phyloP scores from a whole-genome alignment of 202 grass and related monocot genomes.

The Bolboschoenoplectus hybrid region DNA sequence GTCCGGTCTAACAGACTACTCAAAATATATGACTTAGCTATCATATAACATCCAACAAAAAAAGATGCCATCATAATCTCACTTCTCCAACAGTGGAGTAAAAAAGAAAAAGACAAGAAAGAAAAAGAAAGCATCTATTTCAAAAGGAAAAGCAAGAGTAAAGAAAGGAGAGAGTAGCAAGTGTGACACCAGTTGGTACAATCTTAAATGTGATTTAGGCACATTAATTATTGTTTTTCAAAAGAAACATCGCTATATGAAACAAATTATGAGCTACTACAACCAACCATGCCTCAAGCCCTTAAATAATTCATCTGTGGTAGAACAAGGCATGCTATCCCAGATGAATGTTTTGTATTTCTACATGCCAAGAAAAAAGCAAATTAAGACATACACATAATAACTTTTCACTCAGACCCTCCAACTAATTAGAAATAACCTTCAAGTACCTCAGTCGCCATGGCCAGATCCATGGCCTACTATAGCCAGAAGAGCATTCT shows the following conservation, averaged over 20 bases:
- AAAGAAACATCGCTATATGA: conserved; percentile 34
- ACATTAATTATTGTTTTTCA: conserved; percentile 38
- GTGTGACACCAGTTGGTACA: conserved; percentile 32
- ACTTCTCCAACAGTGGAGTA: background rate
- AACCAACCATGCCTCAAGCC: conserved; percentile 19
- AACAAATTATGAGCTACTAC: conserved; percentile 35
- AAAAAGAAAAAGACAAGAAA: conserved; percentile 26
- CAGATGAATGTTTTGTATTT: conserved; percentile 23
- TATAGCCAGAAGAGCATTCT: conserved; percentile 42
- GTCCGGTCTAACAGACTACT: conserved; percentile 23
- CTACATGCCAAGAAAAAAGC: conserved; percentile 24
- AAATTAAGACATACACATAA: conserved; percentile 29
- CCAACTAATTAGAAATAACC: conserved; percentile 34
- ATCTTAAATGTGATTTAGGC: conserved; percentile 33
- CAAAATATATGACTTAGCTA: background rate
- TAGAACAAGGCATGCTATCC: conserved; percentile 33
- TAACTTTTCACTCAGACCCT: conserved; percentile 20
- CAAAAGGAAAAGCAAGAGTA: conserved; percentile 17
- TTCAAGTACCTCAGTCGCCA: conserved; percentile 37
- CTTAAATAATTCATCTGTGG: conserved; percentile 27
- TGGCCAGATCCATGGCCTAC: conserved; percentile 46
- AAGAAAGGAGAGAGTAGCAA: conserved; percentile 20
- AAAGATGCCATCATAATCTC: conserved; percentile 18
- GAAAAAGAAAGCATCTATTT: background rate
- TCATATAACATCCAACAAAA: conserved; percentile 16